Evolutionary conservation across 768 basidiomycete species (phyloP).

Genomic region (Chalciporus chontae): DNA sequence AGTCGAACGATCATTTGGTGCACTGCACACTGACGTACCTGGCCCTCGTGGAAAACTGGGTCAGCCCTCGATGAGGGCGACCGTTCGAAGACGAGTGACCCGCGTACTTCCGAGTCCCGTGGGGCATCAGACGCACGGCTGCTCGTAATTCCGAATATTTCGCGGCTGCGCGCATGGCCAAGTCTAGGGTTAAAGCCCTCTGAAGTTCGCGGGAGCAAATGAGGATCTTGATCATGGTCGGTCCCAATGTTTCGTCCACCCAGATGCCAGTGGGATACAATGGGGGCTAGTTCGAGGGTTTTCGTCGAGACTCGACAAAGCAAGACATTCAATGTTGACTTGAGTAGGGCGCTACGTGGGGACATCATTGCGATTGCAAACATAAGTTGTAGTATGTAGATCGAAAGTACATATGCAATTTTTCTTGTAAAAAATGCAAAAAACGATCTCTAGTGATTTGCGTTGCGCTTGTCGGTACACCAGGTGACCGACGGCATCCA

Average conservation of each 20-base stretch:
- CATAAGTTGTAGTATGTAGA: neutral
- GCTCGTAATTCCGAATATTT: no score
- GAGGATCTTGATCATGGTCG: no score
- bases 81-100: no score
- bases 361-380: neutral
- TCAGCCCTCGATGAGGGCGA: no score
- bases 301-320: neutral
- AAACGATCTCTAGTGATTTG: neutral
- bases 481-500: constrained; percentile 63
- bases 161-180: no score
- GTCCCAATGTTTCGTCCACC: no score
- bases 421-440: neutral
- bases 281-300: constrained; percentile 4
- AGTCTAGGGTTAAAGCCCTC: no score
- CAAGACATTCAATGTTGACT: neutral
- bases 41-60: neutral
- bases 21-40: neutral
- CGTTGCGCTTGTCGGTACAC: constrained; percentile 44
- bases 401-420: neutral
- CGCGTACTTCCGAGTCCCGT: no score
- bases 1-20: neutral
- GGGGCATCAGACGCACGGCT: no score
- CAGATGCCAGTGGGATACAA: constrained; percentile 1
- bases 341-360: neutral
- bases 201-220: no score